Evolutionary conservation across 306 rosid genomes (phyloP).

Genomic region (Prunus mongolica): DNA sequence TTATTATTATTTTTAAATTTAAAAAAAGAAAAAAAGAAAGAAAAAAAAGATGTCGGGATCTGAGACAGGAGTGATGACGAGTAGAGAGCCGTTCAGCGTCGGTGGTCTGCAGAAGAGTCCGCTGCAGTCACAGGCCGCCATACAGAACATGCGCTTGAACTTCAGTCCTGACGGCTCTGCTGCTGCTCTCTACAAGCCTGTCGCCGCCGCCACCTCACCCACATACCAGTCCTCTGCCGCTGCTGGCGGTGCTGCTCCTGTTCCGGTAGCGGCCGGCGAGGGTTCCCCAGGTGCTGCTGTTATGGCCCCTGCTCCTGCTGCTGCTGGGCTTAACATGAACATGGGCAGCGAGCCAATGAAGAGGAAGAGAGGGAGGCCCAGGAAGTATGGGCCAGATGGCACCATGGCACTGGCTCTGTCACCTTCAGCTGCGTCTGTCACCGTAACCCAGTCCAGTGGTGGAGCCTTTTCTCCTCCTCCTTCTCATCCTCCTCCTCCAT

Average conservation of each 20-base stretch:
- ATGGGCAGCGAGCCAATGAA: conserved; percentile 40
- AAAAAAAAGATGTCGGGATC: conserved; percentile 56
- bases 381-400: conserved; percentile 72
- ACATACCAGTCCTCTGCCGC: conserved; percentile 15
- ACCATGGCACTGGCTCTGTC: conserved; percentile 40
- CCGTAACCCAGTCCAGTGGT: conserved; percentile 26
- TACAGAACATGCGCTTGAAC: conserved; percentile 42
- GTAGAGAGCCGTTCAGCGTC: conserved; percentile 43
- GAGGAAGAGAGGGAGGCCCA: conserved; percentile 78
- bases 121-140: conserved; percentile 21
- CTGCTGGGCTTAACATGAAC: conserved; percentile 29
- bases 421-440: conserved; percentile 17
- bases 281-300: conserved; percentile 20
- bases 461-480: conserved; percentile 36
- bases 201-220: conserved; percentile 21
- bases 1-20: too few species aligned
- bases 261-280: conserved; percentile 6
- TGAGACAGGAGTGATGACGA: conserved; percentile 50
- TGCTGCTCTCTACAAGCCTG: conserved; percentile 35
- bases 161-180: conserved; percentile 34
- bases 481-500: not conserved
- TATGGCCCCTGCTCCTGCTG: conserved; percentile 14
- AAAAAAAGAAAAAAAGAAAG: not conserved
- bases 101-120: conserved; percentile 15
- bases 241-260: not conserved